Percentiles rank a stretch among this genome's conserved stretches.
Evolutionary conservation across 208 protist species (phyloP).

Genomic region (Herpetomonas samuelpessoai): DNA sequence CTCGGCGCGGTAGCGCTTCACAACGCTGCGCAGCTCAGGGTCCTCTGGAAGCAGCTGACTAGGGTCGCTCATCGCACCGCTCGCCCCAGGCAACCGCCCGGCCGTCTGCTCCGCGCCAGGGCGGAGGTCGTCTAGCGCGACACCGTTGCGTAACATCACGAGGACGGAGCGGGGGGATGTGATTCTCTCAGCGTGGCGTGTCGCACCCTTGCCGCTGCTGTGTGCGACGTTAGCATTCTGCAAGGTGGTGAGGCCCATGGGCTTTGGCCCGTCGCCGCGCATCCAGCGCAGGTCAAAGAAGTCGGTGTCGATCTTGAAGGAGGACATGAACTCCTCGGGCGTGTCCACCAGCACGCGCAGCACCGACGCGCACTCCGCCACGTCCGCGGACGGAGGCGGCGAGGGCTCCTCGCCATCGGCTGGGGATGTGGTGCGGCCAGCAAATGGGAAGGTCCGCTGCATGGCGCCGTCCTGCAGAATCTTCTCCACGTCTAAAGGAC

Average conservation of each 20-base stretch:
- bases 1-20: conserved; percentile 38
- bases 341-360: conserved; percentile 66
- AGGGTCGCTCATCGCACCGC: conserved; percentile 10
- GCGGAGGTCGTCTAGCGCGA: conserved; percentile 45
- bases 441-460: neutral
- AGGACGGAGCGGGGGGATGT: conserved; percentile 84
- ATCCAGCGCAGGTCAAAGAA: conserved; percentile 76
- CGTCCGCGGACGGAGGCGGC: conserved; percentile 9
- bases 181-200: conserved; percentile 17
- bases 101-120: neutral
- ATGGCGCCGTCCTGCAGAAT: neutral
- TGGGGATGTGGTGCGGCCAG: neutral
- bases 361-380: conserved; percentile 44
- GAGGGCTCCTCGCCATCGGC: neutral
- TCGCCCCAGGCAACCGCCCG: neutral
- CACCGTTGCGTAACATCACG: conserved; percentile 69
- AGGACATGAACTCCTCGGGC: conserved; percentile 52
- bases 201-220: conserved; percentile 2
- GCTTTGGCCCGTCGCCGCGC: conserved; percentile 23
- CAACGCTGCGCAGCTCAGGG: conserved; percentile 28
- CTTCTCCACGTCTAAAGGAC: neutral
- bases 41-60: conserved; percentile 21
- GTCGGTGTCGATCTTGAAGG: conserved; percentile 54
- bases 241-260: conserved; percentile 16
- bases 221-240: conserved; percentile 9